These are phyloP conservation scores for Fusarium penzigii DNA, from an alignment of 2,329 filamentous ascomycete genomes.

Conservation along the genomic window DNA sequence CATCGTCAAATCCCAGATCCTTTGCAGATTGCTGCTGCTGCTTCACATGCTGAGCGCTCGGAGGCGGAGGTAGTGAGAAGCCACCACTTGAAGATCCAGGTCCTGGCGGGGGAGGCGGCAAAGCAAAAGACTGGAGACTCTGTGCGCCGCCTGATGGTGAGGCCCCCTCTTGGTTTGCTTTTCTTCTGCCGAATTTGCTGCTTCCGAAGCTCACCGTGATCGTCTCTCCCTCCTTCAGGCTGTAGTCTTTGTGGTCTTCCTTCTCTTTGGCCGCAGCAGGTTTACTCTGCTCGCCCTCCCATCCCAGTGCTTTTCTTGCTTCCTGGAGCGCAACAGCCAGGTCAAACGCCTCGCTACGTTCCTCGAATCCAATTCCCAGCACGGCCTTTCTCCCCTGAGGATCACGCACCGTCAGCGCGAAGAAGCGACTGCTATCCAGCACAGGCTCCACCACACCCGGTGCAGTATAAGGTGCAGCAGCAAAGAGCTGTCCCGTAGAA, in stretches of 20 bases:
- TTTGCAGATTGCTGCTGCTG: conserved; percentile 56
- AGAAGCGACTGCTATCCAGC: conserved; percentile 79
- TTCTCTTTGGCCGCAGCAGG: conserved; percentile 38
- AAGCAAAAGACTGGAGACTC: conserved; percentile 62
- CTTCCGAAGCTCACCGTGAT: conserved; percentile 77
- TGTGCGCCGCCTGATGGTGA: conserved; percentile 20
- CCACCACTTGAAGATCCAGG: conserved; percentile 38
- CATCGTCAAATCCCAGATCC: conserved; percentile 82
- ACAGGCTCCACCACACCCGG: conserved; percentile 71
- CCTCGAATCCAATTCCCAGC: conserved; percentile 84
- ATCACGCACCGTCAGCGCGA: conserved; percentile 78
- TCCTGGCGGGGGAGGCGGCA: conserved; percentile 67
- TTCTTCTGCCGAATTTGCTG: conserved; percentile 52
- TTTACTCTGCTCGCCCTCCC: conserved; percentile 48
- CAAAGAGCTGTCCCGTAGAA: conserved; percentile 73
- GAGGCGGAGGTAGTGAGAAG: conserved; percentile 66
- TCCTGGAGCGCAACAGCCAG: conserved; percentile 81
- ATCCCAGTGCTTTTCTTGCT: conserved; percentile 67
- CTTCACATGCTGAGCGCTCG: conserved; percentile 62
- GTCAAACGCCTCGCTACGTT: conserved; percentile 82
- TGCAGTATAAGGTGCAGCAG: conserved; percentile 75
- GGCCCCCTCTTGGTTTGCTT: conserved; percentile 33
- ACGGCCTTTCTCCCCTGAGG: conserved; percentile 74
- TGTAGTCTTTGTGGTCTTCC: conserved; percentile 62
- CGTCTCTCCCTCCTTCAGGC: conserved; percentile 85